phyloP scores from a whole-genome alignment of 768 basidiomycete species.

The Daedalea quercina region DNA sequence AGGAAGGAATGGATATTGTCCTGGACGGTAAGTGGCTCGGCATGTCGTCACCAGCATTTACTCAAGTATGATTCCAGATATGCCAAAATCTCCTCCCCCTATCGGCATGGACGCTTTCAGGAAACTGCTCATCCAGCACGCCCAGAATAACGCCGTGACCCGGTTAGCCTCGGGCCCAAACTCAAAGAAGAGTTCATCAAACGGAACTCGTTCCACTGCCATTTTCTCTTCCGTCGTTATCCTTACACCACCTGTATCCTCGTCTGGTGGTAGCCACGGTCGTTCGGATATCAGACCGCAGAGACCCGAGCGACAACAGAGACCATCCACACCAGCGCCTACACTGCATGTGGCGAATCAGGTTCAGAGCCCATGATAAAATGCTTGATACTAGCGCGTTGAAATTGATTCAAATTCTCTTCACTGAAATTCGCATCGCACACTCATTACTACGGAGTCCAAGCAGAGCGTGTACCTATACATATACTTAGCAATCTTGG shows the following conservation, averaged over 20 bases:
- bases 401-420: too few species aligned
- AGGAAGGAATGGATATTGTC: not conserved
- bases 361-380: not conserved
- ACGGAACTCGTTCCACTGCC: conserved; percentile 11
- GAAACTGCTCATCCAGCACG: not conserved
- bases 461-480: too few species aligned
- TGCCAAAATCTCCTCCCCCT: not conserved
- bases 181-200: conserved; percentile 13
- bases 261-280: conserved; percentile 3
- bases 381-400: not conserved
- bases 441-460: too few species aligned
- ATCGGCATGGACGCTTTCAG: not conserved
- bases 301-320: not conserved
- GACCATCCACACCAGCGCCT: not conserved
- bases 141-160: not conserved
- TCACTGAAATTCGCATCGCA: too few species aligned
- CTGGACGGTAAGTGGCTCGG: not conserved
- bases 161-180: not conserved
- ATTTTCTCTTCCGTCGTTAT: conserved; percentile 16
- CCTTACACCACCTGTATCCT: conserved; percentile 14
- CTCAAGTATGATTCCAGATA: not conserved
- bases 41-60: not conserved
- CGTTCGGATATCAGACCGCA: not conserved
- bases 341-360: not conserved
- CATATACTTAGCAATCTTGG: too few species aligned